A percentile compares a stretch with the other conserved stretches of the same genome.
Conservation (phyloP, 2,329 filamentous ascomycete genomes). For the Didymella pomorum region DNA sequence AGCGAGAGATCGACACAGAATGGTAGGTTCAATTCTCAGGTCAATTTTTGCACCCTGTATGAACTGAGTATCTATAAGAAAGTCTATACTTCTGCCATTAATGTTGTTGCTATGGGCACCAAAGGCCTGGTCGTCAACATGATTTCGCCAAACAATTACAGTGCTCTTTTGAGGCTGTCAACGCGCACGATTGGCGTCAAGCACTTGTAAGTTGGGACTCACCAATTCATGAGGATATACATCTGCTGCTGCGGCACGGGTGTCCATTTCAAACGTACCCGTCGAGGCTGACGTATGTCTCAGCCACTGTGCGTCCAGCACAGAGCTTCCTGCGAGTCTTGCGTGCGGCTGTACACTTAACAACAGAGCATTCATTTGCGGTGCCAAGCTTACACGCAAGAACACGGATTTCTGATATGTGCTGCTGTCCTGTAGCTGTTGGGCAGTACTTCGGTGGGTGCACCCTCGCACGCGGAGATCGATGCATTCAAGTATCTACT, state of each 20-base stretch:
- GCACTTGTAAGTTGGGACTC: background rate
- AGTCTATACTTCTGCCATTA: background rate
- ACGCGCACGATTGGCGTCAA: background rate
- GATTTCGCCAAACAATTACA: background rate
- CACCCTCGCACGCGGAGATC: background rate
- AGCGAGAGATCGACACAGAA: background rate
- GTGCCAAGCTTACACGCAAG: background rate
- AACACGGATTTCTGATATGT: background rate
- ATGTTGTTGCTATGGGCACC: background rate
- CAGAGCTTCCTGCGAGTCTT: background rate
- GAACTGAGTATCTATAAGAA: background rate
- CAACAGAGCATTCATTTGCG: background rate
- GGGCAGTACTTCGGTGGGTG: background rate
- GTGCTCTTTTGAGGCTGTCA: background rate
- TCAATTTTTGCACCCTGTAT: background rate
- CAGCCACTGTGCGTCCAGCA: constrained; percentile 4
- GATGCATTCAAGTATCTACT: constrained; percentile 2
- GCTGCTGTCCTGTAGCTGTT: background rate
- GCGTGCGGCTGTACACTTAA: background rate
- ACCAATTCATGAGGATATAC: background rate
- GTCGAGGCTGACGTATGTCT: constrained; percentile 2
- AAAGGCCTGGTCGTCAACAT: background rate
- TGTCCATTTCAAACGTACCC: background rate
- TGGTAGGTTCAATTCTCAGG: background rate
- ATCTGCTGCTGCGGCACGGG: background rate